Evolutionary conservation across 768 basidiomycete species (phyloP).

Genomic region (Termitomyces sp.): DNA sequence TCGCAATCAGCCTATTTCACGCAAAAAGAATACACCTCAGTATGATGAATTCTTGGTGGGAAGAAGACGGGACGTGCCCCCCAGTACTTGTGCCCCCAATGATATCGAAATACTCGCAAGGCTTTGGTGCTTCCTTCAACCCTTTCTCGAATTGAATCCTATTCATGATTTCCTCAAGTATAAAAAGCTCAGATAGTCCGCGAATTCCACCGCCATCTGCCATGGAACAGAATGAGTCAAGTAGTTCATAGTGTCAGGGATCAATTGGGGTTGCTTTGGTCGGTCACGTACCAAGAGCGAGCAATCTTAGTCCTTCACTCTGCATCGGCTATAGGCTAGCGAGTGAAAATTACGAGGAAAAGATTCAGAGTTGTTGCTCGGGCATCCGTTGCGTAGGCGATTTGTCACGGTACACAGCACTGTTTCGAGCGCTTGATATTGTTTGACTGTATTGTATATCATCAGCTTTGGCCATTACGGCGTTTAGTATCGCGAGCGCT

Average conservation of each 20-base stretch:
- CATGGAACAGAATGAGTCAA: too few relatives aligned
- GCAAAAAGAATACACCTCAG: too few relatives aligned
- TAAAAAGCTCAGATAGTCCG: conserved; percentile 2
- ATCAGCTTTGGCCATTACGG: too few relatives aligned
- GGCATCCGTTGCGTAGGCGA: too few relatives aligned
- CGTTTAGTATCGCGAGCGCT: too few relatives aligned
- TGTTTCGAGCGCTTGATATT: too few relatives aligned
- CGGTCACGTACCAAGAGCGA: not conserved
- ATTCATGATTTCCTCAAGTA: conserved; percentile 4
- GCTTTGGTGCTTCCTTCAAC: not conserved
- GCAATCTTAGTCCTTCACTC: not conserved
- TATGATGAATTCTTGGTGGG: not conserved
- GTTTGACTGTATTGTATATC: too few relatives aligned
- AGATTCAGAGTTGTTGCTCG: not conserved
- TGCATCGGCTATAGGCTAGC: not conserved
- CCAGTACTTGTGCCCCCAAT: conserved; percentile 20
- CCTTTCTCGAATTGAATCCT: not conserved
- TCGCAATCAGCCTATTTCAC: conserved; percentile 13
- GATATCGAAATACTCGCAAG: conserved; percentile 21
- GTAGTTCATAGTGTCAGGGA: not conserved
- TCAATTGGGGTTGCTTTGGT: not conserved
- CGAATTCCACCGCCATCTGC: conserved; percentile 7
- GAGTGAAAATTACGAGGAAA: too few relatives aligned
- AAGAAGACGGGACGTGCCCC: conserved; percentile 12
- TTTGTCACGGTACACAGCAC: too few relatives aligned